A percentile compares a stretch with the other conserved stretches of the same genome.
These are phyloP conservation scores for Nepenthes mirabilis DNA, from an alignment of 148 eudicot species.

Conservation along the genomic window DNA sequence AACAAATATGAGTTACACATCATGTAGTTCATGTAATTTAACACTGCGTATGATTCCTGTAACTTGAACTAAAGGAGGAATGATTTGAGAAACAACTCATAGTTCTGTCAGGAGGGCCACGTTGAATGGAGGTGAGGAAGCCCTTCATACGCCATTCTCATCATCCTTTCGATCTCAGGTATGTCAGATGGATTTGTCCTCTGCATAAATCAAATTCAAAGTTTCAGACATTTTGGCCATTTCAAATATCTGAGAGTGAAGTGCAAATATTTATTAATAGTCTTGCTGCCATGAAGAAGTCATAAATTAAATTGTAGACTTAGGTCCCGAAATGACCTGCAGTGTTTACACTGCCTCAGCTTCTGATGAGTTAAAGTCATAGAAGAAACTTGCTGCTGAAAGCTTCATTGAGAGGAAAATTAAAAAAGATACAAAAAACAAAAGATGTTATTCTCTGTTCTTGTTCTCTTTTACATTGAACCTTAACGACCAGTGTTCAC, in stretches of 20 bases:
- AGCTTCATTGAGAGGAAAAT: conserved; percentile 78
- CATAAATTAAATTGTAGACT: background rate
- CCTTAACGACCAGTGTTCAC: background rate
- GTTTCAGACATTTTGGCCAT: background rate
- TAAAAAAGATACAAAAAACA: too few species aligned
- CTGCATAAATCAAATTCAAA: conserved; percentile 18
- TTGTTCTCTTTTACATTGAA: too few species aligned
- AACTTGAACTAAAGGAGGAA: background rate
- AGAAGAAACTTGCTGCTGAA: conserved; percentile 80
- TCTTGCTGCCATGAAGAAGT: background rate
- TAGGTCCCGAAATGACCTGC: conserved; percentile 24
- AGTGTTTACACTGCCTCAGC: conserved; percentile 49
- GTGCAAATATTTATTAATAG: background rate
- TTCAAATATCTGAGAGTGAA: background rate
- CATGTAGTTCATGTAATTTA: too few species aligned
- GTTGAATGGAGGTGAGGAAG: conserved; percentile 9
- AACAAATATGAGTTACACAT: too few species aligned
- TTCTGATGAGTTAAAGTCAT: conserved; percentile 79
- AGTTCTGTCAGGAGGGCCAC: conserved; percentile 25
- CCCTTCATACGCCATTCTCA: conserved; percentile 36
- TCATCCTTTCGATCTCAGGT: conserved; percentile 32
- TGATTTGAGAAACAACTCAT: background rate
- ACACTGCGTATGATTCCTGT: too few species aligned
- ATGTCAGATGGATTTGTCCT: conserved; percentile 36
- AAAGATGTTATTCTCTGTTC: too few species aligned